These are phyloP conservation scores for Leishmania turanica DNA, from an alignment of 208 protist species.

Conservation along the genomic window DNA sequence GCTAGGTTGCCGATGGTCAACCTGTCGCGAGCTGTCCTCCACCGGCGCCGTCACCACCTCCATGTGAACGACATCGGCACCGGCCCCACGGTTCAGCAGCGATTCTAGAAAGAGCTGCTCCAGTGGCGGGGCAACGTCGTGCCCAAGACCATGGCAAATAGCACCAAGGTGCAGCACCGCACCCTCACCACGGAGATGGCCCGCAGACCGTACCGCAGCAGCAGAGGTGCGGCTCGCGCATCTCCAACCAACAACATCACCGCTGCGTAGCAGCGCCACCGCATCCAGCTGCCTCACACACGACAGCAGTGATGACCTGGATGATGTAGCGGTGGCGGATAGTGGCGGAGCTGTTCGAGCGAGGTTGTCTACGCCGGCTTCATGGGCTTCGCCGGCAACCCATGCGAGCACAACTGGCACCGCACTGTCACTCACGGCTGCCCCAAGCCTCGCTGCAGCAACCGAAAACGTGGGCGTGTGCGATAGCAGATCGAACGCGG, in stretches of 20 bases:
- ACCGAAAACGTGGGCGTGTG: slow-evolving; percentile 4
- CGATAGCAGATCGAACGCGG: slow-evolving; percentile 15
- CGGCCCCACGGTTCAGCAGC: slow-evolving; percentile 11
- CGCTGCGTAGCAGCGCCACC: slow-evolving; percentile 27
- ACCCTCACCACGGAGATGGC: not conserved
- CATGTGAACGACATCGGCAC: slow-evolving; percentile 15
- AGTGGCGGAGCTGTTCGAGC: not conserved
- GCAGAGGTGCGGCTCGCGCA: not conserved
- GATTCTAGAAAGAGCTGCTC: not conserved
- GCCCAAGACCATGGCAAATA: not conserved
- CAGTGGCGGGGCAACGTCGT: not conserved
- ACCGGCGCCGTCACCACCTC: slow-evolving; percentile 6
- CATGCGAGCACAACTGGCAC: slow-evolving; percentile 21
- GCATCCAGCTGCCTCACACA: slow-evolving; percentile 11
- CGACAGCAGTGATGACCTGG: not conserved
- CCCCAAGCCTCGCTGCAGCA: not conserved
- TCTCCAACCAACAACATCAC: slow-evolving; percentile 26
- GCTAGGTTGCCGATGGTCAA: not conserved
- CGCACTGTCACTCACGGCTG: not conserved
- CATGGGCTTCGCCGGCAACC: not conserved
- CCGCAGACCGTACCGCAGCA: not conserved
- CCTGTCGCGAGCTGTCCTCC: no score
- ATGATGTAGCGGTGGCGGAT: not conserved
- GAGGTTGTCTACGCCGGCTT: not conserved
- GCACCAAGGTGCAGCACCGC: slow-evolving; percentile 10